Evolutionary conservation across 129 eudicot species (phyloP).

Genomic region (Silybum marianum): DNA sequence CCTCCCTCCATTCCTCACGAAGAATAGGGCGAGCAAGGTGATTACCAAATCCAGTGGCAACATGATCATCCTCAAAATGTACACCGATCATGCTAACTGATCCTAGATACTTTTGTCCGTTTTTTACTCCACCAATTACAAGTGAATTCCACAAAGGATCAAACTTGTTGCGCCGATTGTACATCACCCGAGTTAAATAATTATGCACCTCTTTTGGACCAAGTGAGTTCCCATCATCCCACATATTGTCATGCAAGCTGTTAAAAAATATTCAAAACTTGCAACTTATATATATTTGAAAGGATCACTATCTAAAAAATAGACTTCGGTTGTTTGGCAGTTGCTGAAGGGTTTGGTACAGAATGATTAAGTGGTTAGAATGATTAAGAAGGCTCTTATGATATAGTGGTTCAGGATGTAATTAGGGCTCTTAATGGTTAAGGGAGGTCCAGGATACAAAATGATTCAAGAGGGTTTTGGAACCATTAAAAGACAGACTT

Average conservation of each 20-base stretch:
- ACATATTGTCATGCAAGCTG: conserved; percentile 80
- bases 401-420: too few relatives aligned
- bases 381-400: too few relatives aligned
- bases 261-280: not conserved
- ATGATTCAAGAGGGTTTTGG: too few relatives aligned
- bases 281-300: not conserved
- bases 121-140: conserved; percentile 85
- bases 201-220: conserved; percentile 95
- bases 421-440: too few relatives aligned
- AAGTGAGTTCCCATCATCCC: conserved; percentile 92
- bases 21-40: conserved; percentile 85
- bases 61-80: conserved; percentile 73
- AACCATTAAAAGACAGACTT: too few relatives aligned
- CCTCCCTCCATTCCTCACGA: conserved; percentile 89
- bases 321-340: not conserved
- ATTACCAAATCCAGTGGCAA: conserved; percentile 94
- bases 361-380: too few relatives aligned
- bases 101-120: conserved; percentile 90
- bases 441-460: too few relatives aligned
- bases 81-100: conserved; percentile 91
- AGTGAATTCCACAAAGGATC: conserved; percentile 88
- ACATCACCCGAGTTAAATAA: conserved; percentile 80
- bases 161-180: conserved; percentile 85
- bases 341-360: too few relatives aligned
- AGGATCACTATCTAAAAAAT: not conserved